Evolutionary conservation across 2,329 filamentous ascomycete genomes (phyloP).

Genomic region (Colletotrichum cereale): DNA sequence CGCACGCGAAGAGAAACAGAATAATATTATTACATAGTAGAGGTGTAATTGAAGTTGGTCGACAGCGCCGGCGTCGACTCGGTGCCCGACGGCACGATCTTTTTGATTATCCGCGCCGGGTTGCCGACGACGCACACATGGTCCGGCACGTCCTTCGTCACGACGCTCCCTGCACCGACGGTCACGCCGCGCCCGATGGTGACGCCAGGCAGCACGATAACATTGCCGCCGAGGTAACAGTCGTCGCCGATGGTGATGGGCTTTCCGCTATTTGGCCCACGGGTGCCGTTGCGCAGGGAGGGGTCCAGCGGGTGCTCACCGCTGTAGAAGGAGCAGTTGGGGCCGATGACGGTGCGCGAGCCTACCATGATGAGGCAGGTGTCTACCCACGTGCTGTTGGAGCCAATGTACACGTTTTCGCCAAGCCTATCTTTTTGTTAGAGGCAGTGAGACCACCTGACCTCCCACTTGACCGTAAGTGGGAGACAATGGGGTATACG

Average conservation of each 20-base stretch:
- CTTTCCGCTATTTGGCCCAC: slow-evolving; percentile 80
- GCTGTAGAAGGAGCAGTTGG: slow-evolving; percentile 80
- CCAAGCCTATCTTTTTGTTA: slow-evolving; percentile 64
- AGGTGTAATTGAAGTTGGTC: slow-evolving; percentile 31
- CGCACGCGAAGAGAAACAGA: neutral
- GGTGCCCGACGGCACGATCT: slow-evolving; percentile 50
- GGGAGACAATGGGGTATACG: slow-evolving; percentile 24
- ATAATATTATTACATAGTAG: slow-evolving; percentile 32
- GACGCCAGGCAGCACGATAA: slow-evolving; percentile 79
- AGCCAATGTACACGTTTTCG: slow-evolving; percentile 79
- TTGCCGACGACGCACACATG: slow-evolving; percentile 76
- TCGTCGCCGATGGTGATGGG: slow-evolving; percentile 84
- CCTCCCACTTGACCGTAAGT: neutral
- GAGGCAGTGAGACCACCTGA: neutral
- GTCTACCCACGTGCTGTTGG: slow-evolving; percentile 81
- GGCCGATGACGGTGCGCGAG: slow-evolving; percentile 81
- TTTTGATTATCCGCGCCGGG: slow-evolving; percentile 70
- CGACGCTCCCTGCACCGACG: slow-evolving; percentile 85
- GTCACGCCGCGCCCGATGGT: slow-evolving; percentile 81
- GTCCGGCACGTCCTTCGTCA: slow-evolving; percentile 80
- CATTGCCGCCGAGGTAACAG: slow-evolving; percentile 83
- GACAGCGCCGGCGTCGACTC: slow-evolving; percentile 20
- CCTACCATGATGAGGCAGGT: slow-evolving; percentile 82
- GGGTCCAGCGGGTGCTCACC: slow-evolving; percentile 85
- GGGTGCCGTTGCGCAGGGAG: slow-evolving; percentile 76